phyloP scores from a whole-genome alignment of 73 alveolate genomes.

The Breviolum minutum region DNA sequence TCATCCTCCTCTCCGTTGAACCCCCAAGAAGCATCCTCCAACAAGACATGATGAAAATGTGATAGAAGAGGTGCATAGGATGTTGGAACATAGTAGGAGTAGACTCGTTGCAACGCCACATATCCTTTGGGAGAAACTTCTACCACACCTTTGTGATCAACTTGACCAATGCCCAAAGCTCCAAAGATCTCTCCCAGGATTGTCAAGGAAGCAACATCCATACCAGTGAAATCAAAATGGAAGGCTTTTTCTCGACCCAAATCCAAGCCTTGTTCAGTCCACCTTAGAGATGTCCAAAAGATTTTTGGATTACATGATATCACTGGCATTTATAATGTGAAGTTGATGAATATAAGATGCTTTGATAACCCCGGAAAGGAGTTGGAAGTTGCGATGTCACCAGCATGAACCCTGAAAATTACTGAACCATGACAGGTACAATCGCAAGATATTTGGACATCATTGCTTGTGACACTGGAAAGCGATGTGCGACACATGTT shows the following conservation, averaged over 20 bases:
- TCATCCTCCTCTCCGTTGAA: conserved; percentile 7
- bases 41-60: background rate
- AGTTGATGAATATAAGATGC: no score
- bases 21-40: conserved; percentile 38
- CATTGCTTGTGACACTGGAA: no score
- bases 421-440: no score
- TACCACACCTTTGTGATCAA: background rate
- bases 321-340: no score
- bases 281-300: background rate
- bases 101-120: conserved; percentile 35
- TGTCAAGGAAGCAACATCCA: background rate
- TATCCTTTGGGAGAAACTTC: background rate
- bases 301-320: no score
- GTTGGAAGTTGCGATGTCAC: no score
- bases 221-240: background rate
- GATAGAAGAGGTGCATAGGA: conserved; percentile 48
- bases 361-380: no score
- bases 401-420: no score
- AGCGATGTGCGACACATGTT: no score
- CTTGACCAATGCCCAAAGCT: conserved; percentile 40
- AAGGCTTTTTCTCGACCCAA: conserved; percentile 51
- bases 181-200: background rate
- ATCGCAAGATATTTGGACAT: no score
- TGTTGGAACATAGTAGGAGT: conserved; percentile 67
- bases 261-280: conserved; percentile 49